phyloP scores from a whole-genome alignment of 139 green algal species.

The Picocystis salinarum region DNA sequence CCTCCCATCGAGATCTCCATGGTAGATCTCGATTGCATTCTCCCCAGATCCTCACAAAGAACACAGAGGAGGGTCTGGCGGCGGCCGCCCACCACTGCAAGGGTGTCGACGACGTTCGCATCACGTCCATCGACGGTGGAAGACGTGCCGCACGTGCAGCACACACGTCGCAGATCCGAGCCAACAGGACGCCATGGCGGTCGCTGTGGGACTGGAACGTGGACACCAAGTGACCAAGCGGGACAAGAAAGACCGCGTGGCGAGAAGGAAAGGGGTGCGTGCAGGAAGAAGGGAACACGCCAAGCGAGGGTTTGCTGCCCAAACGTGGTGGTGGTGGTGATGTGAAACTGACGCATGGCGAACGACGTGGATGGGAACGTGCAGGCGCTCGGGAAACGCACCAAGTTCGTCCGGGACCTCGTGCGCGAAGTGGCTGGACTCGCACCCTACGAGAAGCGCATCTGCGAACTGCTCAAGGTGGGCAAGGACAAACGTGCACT shows the following conservation, averaged over 20 bases:
- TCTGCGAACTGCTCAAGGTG: conserved; percentile 85
- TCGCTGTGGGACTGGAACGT: conserved; percentile 74
- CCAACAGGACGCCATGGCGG: conserved; percentile 31
- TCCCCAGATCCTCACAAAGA: too few species aligned
- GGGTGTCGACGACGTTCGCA: too few species aligned
- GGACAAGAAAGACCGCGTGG: conserved; percentile 27
- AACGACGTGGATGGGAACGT: neutral
- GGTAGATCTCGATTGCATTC: too few species aligned
- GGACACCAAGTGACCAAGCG: conserved; percentile 61
- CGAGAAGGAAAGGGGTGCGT: conserved; percentile 62
- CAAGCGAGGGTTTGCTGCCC: too few species aligned
- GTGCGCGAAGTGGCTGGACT: conserved; percentile 79
- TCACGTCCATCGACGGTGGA: too few species aligned
- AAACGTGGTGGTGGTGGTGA: too few species aligned
- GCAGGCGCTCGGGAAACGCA: conserved; percentile 33
- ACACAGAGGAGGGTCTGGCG: too few species aligned
- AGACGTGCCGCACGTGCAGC: too few species aligned
- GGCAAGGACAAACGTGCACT: conserved; percentile 89
- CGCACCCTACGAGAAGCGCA: conserved; percentile 83
- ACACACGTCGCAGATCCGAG: too few species aligned
- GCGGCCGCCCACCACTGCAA: too few species aligned
- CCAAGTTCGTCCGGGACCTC: conserved; percentile 71
- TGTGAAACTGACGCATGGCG: neutral
- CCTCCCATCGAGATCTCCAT: too few species aligned
- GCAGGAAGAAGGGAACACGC: neutral